Base-by-base conservation (phyloP, 225 moss, liverwort and hornwort genomes). In the Takakia lepidozioides region DNA sequence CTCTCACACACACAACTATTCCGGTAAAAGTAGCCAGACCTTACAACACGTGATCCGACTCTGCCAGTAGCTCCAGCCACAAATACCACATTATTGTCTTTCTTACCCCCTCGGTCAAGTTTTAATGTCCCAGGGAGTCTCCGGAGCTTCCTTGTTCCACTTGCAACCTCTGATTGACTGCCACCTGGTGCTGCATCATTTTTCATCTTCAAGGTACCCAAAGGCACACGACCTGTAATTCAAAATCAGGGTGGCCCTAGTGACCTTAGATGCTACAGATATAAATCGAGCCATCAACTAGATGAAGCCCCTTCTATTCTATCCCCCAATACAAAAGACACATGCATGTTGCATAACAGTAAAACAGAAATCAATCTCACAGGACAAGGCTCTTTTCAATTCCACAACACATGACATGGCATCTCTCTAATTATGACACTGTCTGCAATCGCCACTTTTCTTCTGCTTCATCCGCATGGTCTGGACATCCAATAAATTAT, bases 1-100 rank as follows among this genome's bases (percentile, higher is more conserved):
- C n/a, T n/a, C n/a, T n/a, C n/a, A n/a, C n/a, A n/a, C n/a, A n/a
- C n/a, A n/a, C n/a, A n/a, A n/a, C n/a, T n/a, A n/a, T n/a, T n/a
- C n/a, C 38, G 20, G 21, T 15, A 20, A 36, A 42, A 32, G 47
- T 1, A 7, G 27, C 29, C 41, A 35, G 41, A 92, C 92, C 79
- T 82, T n/a, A 87, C 87, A 58, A 80, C 69, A 46, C 87, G 79
- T 55, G 69, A 73, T 52, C 92, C 92, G 29, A 92, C 87, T 64
- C 74, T 85, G 60, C 92, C 84, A 43, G 87, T 92, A n/a, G 92
- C 82, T 63, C 92, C 92, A 52, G 92, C 87, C 43, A 92, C 87
- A 36, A 82, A 92, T 15, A 92, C 78, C 4, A 74, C 61, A 37
- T 69, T 84, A 47, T 71, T 72, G 53, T 86, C 79, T 58, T 81